These are phyloP conservation scores for Amoebophrya sp. DNA, from an alignment of 169 alveolate genomes.

Conservation along the genomic window DNA sequence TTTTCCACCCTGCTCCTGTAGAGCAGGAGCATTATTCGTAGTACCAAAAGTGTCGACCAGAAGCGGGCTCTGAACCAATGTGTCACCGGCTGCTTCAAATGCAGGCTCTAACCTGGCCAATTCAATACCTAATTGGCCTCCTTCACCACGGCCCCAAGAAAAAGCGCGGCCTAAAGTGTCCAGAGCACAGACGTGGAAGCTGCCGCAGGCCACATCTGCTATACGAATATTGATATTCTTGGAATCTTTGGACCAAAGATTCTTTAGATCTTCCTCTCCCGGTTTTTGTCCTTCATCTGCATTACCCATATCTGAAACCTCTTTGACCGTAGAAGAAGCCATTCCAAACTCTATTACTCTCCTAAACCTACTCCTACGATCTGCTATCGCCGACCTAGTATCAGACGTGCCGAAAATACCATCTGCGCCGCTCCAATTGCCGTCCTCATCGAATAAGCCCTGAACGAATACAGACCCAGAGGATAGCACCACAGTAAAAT, in stretches of 20 bases:
- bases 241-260: too few species aligned
- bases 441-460: not conserved
- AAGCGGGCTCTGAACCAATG: too few species aligned
- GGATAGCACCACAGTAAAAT: not conserved
- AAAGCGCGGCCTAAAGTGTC: slow-evolving; percentile 52
- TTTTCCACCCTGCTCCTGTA: too few species aligned
- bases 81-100: not conserved
- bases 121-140: not conserved
- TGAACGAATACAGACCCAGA: not conserved
- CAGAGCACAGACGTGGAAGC: slow-evolving; percentile 51
- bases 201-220: slow-evolving; percentile 52
- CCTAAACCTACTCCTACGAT: not conserved
- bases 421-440: not conserved
- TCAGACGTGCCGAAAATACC: not conserved
- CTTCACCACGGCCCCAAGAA: slow-evolving; percentile 53
- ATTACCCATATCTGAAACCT: not conserved
- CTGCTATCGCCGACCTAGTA: too few species aligned
- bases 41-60: too few species aligned
- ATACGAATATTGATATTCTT: slow-evolving; percentile 39
- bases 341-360: not conserved
- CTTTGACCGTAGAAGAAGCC: too few species aligned
- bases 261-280: not conserved
- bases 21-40: too few species aligned
- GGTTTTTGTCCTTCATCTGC: not conserved
- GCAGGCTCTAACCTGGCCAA: not conserved